Conservation (phyloP, 306 rosid genomes). For the Spatholobus suberectus region DNA sequence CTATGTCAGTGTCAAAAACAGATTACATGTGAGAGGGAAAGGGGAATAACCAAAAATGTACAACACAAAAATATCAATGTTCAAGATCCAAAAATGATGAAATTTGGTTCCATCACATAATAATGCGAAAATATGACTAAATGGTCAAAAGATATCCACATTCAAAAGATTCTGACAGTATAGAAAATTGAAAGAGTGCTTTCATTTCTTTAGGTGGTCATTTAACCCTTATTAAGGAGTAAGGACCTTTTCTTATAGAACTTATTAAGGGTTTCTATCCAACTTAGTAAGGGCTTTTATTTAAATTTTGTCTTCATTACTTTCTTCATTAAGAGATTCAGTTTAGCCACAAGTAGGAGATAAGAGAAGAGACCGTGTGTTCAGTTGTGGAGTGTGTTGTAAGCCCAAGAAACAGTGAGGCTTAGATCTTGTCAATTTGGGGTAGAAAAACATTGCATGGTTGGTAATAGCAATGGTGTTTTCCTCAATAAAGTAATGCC, state of each 20-base stretch:
- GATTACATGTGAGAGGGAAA: neutral
- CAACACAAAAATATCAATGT: conserved; percentile 9
- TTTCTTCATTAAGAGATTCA: neutral
- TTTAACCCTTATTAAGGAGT: conserved; percentile 3
- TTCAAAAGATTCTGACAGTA: conserved; percentile 15
- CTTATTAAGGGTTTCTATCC: neutral
- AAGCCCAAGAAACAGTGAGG: neutral
- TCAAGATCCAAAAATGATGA: conserved; percentile 18
- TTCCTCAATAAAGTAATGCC: conserved; percentile 14
- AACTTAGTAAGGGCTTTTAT: too few relatives aligned
- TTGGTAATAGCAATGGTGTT: neutral
- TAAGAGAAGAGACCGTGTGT: neutral
- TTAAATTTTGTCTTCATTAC: neutral
- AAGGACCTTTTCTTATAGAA: neutral
- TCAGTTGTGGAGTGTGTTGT: neutral
- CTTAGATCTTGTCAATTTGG: conserved; percentile 13
- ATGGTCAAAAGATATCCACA: neutral
- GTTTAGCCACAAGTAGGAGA: neutral
- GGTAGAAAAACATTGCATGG: neutral
- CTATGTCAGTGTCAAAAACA: conserved; percentile 10
- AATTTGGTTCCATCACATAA: conserved; percentile 6
- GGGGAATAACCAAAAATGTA: conserved; percentile 21
- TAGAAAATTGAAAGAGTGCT: conserved; percentile 4
- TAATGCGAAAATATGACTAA: conserved; percentile 5
- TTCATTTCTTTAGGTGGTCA: conserved; percentile 4